Evolutionary conservation across 148 eudicot species (phyloP), one percentile per base, ranked within the genome.

Genomic region (Cornus kousa): DNA sequence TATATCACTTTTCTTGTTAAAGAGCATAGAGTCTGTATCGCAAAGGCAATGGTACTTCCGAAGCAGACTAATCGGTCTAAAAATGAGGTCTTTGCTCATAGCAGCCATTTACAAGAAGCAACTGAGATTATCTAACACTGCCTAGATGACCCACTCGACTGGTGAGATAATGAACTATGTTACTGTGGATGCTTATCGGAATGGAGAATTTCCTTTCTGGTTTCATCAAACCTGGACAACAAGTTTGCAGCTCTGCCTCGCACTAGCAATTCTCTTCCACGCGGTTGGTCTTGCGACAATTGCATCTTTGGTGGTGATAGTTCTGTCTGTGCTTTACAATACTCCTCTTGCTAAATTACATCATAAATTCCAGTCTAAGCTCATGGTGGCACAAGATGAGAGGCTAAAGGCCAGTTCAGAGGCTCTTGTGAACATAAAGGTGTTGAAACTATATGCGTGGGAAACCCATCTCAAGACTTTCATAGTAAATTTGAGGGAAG

Each of bases 161-260:
- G 98, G 97, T 24, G 97, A 93, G 78, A 90, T 90, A 65, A 90
- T 82, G 80, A 90, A 83, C 81, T 90, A 88, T 85, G 91, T 88
- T 3, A 87, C 90, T 8, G 91, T 88, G 7, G 93, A 90, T 82
- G 91, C 93, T 73, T 88, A 90, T 72, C 76, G 93, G 48, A 81
- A 88, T 65, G 98, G 97, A 22, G 98, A 95, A 78, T 91, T 95
- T 69, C 97, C 98, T 12, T 89, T 82, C 74, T 95, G 91, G 91
- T 80, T 85, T 82, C 93, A 90, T 72, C 93, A 87, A 59, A 88
- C 88, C 22, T 90, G 93, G 93, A 83, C 91, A 0, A 88, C 90
- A 3, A 66, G 86, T 74, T 78, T 90, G 68, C 93, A 88, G 77
- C 89, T 90, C 50, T 90, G 90, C 74, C 72, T 88, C 14, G 88